Evolutionary conservation across 345 rosid species (phyloP).

Genomic region (Cardamine occulta): DNA sequence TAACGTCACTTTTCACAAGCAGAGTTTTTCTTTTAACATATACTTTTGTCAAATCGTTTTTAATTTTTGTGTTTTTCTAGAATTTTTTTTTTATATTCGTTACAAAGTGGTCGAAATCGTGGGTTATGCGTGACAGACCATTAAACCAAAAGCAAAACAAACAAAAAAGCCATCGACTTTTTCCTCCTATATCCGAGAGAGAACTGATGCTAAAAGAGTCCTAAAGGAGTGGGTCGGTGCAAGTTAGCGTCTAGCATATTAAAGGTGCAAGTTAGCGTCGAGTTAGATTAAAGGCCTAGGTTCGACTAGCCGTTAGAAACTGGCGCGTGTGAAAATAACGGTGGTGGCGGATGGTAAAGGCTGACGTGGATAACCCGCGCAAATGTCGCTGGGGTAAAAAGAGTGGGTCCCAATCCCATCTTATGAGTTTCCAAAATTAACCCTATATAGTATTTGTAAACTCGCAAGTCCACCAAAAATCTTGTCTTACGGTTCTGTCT

Average conservation of each 20-base stretch:
- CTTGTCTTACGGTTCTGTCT: constrained; percentile 28
- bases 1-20: constrained; percentile 37
- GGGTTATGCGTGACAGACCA: constrained; percentile 45
- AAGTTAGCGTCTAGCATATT: constrained; percentile 13
- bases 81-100: constrained; percentile 24
- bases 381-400: constrained; percentile 63
- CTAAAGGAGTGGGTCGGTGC: constrained; percentile 30
- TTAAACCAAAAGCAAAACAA: constrained; percentile 34
- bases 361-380: constrained; percentile 88
- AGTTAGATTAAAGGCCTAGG: not conserved
- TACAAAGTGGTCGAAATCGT: constrained; percentile 36
- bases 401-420: constrained; percentile 11
- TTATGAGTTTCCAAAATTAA: not conserved
- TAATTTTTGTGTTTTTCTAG: constrained; percentile 2
- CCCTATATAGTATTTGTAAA: not conserved
- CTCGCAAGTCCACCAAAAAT: not conserved
- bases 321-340: constrained; percentile 27
- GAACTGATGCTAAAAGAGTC: constrained; percentile 25
- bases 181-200: constrained; percentile 37
- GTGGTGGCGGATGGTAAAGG: constrained; percentile 37
- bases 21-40: constrained; percentile 3
- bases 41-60: constrained; percentile 18
- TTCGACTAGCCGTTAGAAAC: constrained; percentile 39
- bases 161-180: constrained; percentile 33
- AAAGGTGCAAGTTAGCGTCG: constrained; percentile 13